phyloP scores from a whole-genome alignment of 2,329 filamentous ascomycete genomes.

The Colletotrichum sp. region DNA sequence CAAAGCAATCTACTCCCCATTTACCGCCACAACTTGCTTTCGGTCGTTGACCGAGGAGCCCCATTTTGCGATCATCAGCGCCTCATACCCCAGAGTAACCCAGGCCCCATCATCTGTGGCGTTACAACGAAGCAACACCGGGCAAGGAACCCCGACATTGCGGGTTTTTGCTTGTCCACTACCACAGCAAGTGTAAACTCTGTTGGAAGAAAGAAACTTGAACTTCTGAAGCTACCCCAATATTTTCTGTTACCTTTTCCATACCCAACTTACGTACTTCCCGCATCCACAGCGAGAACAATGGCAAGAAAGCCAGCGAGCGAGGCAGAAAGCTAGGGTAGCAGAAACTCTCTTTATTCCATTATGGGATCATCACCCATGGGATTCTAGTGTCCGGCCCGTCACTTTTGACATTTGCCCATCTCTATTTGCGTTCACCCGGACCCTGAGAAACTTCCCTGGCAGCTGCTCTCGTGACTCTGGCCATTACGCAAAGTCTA shows the following conservation, averaged over 20 bases:
- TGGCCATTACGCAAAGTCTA: neutral
- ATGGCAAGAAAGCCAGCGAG: neutral
- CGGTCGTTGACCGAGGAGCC: constrained; percentile 13
- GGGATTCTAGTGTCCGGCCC: neutral
- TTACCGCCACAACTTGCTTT: neutral
- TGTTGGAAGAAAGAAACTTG: neutral
- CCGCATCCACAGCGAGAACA: neutral
- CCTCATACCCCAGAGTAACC: constrained; percentile 8
- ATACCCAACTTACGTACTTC: neutral
- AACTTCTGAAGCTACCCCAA: neutral
- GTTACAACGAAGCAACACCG: neutral
- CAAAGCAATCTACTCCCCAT: neutral
- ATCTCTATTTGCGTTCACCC: neutral
- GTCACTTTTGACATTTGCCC: constrained; percentile 3
- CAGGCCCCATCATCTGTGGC: constrained; percentile 6
- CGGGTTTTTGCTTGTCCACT: neutral
- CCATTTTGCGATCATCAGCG: neutral
- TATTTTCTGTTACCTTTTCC: neutral
- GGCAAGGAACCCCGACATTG: constrained; percentile 7
- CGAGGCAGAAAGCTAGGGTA: neutral
- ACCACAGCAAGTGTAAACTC: neutral
- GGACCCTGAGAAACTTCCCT: neutral
- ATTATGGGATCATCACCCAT: neutral
- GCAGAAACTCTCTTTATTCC: neutral
- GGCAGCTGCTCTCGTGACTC: neutral